These are phyloP conservation scores for Mycena olivaceomarginata DNA, from an alignment of 768 basidiomycete genomes.

Conservation along the genomic window DNA sequence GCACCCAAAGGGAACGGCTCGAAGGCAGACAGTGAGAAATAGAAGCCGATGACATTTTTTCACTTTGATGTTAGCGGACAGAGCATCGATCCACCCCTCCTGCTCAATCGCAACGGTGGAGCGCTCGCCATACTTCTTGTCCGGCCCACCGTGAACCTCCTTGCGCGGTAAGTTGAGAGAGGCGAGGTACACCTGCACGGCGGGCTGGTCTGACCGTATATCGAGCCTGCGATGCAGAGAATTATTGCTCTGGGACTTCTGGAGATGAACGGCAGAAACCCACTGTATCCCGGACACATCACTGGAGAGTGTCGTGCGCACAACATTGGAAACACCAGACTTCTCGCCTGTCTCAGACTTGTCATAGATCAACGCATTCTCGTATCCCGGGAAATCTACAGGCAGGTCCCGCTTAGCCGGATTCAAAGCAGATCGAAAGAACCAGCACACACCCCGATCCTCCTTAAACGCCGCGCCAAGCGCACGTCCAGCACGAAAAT, in stretches of 20 bases:
- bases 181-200: slow-evolving; percentile 69
- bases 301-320: slow-evolving; percentile 65
- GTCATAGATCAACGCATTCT: slow-evolving; percentile 72
- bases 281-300: slow-evolving; percentile 71
- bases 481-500: slow-evolving; percentile 60
- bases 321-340: slow-evolving; percentile 42
- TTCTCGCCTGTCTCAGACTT: not conserved
- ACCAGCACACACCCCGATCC: not conserved
- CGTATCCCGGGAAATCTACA: slow-evolving; percentile 68
- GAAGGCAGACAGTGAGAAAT: too few relatives aligned
- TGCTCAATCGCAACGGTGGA: slow-evolving; percentile 73
- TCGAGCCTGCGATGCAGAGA: slow-evolving; percentile 61
- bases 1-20: too few relatives aligned
- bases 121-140: slow-evolving; percentile 61
- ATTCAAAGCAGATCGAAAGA: not conserved
- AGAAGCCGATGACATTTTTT: too few relatives aligned
- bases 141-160: slow-evolving; percentile 67
- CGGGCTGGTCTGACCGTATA: slow-evolving; percentile 70
- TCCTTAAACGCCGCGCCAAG: slow-evolving; percentile 54
- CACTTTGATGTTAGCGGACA: too few relatives aligned
- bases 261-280: slow-evolving; percentile 4
- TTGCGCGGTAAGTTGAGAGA: slow-evolving; percentile 69
- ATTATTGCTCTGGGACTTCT: not conserved
- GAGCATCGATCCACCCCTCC: slow-evolving; percentile 70
- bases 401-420: not conserved